phyloP scores from a whole-genome alignment of 495 filamentous ascomycete species.

The Aspergillus wentii region DNA sequence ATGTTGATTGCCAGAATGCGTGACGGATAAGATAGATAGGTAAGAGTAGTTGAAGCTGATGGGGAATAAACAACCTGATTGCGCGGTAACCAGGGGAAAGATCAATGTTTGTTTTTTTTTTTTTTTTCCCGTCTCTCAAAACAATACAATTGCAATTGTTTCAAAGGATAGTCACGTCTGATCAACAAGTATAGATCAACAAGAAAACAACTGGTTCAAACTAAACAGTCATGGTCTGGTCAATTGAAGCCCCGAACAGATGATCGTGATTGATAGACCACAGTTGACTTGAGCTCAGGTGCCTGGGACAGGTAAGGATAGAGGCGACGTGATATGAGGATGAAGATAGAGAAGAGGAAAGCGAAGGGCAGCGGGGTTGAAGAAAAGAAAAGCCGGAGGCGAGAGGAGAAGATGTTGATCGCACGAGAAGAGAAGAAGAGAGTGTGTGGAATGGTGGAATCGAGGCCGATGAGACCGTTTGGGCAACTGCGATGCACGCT shows the following conservation, averaged over 20 bases:
- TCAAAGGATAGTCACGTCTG: background rate
- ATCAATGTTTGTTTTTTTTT: too few species aligned
- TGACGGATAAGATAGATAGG: too few species aligned
- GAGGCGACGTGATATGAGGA: constrained; percentile 6
- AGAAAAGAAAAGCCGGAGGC: constrained; percentile 12
- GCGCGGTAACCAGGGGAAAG: too few species aligned
- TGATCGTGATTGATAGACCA: constrained; percentile 1
- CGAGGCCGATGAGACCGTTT: constrained; percentile 31
- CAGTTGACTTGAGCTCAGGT: constrained; percentile 6
- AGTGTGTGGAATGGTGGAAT: constrained; percentile 4
- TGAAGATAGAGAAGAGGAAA: constrained; percentile 9
- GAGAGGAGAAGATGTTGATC: constrained; percentile 7
- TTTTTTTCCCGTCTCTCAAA: too few species aligned
- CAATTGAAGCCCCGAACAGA: too few species aligned
- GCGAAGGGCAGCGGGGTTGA: constrained; percentile 14
- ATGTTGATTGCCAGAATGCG: constrained; percentile 19
- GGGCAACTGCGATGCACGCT: constrained; percentile 36
- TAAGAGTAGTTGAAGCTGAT: too few species aligned
- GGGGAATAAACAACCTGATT: too few species aligned
- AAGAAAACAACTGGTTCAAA: constrained; percentile 5
- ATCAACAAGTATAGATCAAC: background rate
- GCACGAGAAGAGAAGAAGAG: constrained; percentile 15
- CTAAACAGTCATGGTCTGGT: constrained; percentile 18
- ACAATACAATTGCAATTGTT: constrained; percentile 7
- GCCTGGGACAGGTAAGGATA: background rate